A percentile compares a stretch with the other conserved stretches of the same genome.
Conservation (phyloP, 441 rosid genomes). For the Croton setiger region DNA sequence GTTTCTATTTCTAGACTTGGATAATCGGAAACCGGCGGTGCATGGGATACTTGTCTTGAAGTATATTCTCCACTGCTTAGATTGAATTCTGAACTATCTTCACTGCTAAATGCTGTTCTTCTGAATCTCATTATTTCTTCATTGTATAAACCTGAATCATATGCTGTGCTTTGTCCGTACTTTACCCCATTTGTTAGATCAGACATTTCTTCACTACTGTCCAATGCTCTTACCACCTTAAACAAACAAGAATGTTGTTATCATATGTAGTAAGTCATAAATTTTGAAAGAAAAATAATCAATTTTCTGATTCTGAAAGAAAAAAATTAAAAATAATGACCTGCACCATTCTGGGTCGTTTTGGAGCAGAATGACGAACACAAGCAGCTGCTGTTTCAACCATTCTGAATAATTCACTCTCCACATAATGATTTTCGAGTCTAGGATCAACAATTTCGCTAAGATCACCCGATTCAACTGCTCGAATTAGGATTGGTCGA, state of each 20-base stretch:
- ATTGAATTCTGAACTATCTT: conserved; percentile 39
- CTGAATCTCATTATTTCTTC: conserved; percentile 64
- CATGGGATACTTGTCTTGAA: conserved; percentile 33
- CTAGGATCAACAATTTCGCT: conserved; percentile 60
- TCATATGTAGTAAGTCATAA: too few species aligned
- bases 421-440: conserved; percentile 62
- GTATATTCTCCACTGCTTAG: conserved; percentile 43
- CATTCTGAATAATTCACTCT: conserved; percentile 71
- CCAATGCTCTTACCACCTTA: conserved; percentile 77
- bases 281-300: too few species aligned
- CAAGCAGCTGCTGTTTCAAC: conserved; percentile 89
- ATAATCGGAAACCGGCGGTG: conserved; percentile 10
- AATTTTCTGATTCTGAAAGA: neutral
- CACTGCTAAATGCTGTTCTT: conserved; percentile 54
- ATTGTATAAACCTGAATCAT: conserved; percentile 66
- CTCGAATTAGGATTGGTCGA: conserved; percentile 61
- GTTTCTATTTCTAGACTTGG: conserved; percentile 48
- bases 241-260: too few species aligned
- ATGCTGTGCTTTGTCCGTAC: conserved; percentile 68
- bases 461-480: conserved; percentile 61
- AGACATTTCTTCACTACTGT: conserved; percentile 43
- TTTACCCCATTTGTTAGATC: conserved; percentile 78
- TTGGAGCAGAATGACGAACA: conserved; percentile 80
- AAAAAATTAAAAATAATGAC: conserved; percentile 28
- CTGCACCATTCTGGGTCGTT: conserved; percentile 88